phyloP scores from a whole-genome alignment of 208 protist genomes.

The Acanthamoeba royreba region DNA sequence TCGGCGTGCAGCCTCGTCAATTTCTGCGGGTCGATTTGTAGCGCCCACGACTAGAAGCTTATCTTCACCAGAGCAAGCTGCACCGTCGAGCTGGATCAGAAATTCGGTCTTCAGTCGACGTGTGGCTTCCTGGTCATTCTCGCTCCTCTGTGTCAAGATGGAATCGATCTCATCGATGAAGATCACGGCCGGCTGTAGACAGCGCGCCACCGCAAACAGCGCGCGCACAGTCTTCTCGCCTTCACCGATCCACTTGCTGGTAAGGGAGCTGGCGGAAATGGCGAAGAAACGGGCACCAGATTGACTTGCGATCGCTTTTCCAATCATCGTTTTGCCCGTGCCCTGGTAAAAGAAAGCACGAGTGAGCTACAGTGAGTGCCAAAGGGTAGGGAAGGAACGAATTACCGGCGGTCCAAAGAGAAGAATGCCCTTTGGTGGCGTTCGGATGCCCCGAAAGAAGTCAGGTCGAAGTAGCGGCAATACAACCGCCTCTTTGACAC shows the following conservation, averaged over 20 bases:
- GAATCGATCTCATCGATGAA: slow-evolving; percentile 94
- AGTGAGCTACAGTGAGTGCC: slow-evolving; percentile 18
- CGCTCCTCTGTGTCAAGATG: slow-evolving; percentile 70
- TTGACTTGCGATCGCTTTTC: slow-evolving; percentile 83
- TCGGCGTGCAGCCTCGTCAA: slow-evolving; percentile 91
- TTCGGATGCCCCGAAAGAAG: slow-evolving; percentile 74
- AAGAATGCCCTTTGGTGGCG: slow-evolving; percentile 78
- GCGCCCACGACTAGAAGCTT: slow-evolving; percentile 54
- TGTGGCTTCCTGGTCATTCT: slow-evolving; percentile 82
- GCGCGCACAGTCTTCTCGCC: slow-evolving; percentile 84
- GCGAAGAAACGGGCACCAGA: slow-evolving; percentile 82
- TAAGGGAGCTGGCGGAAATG: slow-evolving; percentile 84
- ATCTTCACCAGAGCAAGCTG: slow-evolving; percentile 56
- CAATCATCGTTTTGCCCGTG: slow-evolving; percentile 86
- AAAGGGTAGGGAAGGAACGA: neutral
- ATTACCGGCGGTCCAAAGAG: slow-evolving; percentile 81
- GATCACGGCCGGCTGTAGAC: slow-evolving; percentile 81
- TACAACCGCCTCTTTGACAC: slow-evolving; percentile 74
- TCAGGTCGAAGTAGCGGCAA: slow-evolving; percentile 78
- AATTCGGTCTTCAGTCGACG: slow-evolving; percentile 94
- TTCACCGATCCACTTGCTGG: slow-evolving; percentile 85
- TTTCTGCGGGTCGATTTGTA: slow-evolving; percentile 82
- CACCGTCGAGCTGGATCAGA: slow-evolving; percentile 89
- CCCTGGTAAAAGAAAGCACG: slow-evolving; percentile 49
- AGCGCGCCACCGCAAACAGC: slow-evolving; percentile 83